A percentile compares a stretch with the other conserved stretches of the same genome.
Evolutionary conservation across 2,329 filamentous ascomycete species (phyloP).

Genomic region (Trichoderma atrobrunneum): DNA sequence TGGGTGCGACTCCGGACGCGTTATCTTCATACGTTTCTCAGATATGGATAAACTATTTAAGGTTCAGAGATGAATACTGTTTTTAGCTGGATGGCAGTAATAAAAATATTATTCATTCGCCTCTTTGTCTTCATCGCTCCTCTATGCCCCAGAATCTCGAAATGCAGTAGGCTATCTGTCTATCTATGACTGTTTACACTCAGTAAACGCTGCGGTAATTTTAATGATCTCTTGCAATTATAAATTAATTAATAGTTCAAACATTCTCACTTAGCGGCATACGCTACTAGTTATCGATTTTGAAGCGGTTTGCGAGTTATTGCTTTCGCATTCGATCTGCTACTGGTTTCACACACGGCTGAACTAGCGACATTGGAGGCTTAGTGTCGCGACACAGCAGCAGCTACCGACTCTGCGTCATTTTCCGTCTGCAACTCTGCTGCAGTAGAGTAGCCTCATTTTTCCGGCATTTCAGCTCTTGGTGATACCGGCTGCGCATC

Average conservation of each 20-base stretch:
- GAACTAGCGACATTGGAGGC: too few relatives aligned
- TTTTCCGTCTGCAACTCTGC: too few relatives aligned
- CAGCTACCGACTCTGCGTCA: not conserved
- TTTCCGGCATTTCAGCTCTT: not conserved
- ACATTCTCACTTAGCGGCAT: not conserved
- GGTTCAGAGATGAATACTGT: too few relatives aligned
- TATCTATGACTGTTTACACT: too few relatives aligned
- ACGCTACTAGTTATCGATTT: not conserved
- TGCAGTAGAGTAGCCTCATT: not conserved
- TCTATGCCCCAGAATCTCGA: too few relatives aligned
- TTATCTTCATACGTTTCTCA: not conserved
- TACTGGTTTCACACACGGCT: not conserved
- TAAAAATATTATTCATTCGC: too few relatives aligned
- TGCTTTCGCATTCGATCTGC: not conserved
- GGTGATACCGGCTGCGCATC: not conserved
- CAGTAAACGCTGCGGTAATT: too few relatives aligned
- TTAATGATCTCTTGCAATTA: too few relatives aligned
- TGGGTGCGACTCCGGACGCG: not conserved
- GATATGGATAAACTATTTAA: not conserved
- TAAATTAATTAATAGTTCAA: too few relatives aligned
- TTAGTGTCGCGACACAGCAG: not conserved
- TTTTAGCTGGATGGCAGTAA: too few relatives aligned
- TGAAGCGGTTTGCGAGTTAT: not conserved
- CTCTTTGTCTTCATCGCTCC: too few relatives aligned
- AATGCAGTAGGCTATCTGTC: too few relatives aligned